Percentiles rank a stretch among this genome's conserved stretches.
Evolutionary conservation across 345 rosid species (phyloP).

Genomic region (Eucalyptus marginata): DNA sequence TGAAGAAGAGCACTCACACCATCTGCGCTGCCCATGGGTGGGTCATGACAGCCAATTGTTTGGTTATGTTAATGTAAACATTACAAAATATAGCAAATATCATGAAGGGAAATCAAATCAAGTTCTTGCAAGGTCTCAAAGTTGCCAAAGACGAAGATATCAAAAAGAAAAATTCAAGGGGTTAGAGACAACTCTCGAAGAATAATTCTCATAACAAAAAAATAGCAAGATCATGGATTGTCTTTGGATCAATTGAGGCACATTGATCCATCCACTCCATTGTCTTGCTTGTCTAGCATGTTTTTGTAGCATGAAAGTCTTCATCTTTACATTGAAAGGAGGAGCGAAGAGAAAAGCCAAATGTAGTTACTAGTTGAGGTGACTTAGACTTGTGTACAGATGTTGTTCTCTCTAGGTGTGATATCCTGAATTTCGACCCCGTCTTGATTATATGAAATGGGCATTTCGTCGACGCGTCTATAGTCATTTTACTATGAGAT

Average conservation of each 20-base stretch:
- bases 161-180: too few relatives aligned
- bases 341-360: too few relatives aligned
- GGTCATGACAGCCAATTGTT: too few relatives aligned
- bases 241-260: background rate
- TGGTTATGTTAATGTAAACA: background rate
- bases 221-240: background rate
- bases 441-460: too few relatives aligned
- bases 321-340: background rate
- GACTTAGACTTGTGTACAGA: background rate
- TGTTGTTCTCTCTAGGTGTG: background rate
- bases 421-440: too few relatives aligned
- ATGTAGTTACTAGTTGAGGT: background rate
- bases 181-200: rapidly evolving
- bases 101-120: background rate
- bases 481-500: too few relatives aligned
- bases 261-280: background rate
- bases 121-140: background rate
- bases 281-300: background rate
- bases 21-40: too few relatives aligned
- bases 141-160: background rate
- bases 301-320: background rate
- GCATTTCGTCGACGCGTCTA: too few relatives aligned
- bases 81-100: too few relatives aligned
- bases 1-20: too few relatives aligned
- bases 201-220: background rate